Base-by-base conservation (phyloP, 306 rosid genomes). In the Castanea crenata region DNA sequence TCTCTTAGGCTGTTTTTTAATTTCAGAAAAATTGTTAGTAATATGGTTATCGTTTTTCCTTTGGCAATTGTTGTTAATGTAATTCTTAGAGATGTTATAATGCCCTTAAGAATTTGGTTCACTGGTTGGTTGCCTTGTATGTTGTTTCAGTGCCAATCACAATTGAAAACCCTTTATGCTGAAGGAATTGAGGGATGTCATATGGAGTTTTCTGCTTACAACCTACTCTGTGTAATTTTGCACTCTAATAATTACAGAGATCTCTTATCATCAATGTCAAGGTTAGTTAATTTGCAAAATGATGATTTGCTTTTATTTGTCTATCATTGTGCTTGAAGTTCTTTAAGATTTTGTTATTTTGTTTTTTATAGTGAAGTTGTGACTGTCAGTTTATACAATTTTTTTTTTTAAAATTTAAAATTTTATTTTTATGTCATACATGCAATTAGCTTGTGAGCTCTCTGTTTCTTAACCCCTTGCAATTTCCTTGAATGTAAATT, bases 161-260 rank as follows among this genome's bases (percentile, higher is more conserved):
- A 93, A 90, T 78, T 96, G 80, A 82, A 79, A 84, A 83, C 90
- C 68, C 92, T 96, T 25, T 96, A 96, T 79, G 93, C 91, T 3
- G 99, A 96, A 67, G 99, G 99, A 78, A 91, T 90, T 81, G 86
- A 88, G 84, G 98, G 99, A 69, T 96, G 92, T 31, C 78, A 86
- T 79, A 87, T 96, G 98, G 99, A 96, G 84, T 96, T 96, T 86
- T 87, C 98, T 83, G 99, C 98, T 5, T 96, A 96, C 92, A 89
- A 90, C 91, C 85, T 96, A 83, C 97, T 96, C 31, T 96, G 97
- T 82, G 98, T 89, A 27, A 91, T 96, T 81, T 62, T 96, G 88
- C 97, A 96, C 87, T 91, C 99, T 57, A 96, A 87, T 82, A 93
- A 93, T 85, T 81, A 87, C 84, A 90, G 98, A 87, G 99, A 96